Base-by-base conservation (phyloP, 257 asterid species). In the Capsicum pubescens region DNA sequence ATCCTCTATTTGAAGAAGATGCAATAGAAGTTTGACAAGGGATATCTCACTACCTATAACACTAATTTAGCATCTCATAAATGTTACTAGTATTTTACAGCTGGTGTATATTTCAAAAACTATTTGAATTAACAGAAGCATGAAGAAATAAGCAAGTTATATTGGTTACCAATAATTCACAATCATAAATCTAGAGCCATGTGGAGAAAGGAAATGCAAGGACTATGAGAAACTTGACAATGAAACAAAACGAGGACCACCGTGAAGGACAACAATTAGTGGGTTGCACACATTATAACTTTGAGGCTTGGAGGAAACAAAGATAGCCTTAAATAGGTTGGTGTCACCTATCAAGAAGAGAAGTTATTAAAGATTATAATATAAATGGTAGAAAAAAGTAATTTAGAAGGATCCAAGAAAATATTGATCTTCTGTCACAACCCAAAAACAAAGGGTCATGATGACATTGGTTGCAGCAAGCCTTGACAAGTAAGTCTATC, bases 181-280 rank as follows among this genome's bases (percentile, higher is more conserved):
- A 36, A 93, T 91, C 26, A 96, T 94, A 92, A 96, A 91, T 89
- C 94, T 96, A 85, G 89, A 93, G 85, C 97, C 98, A 81, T 94
- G 94, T 82, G 97, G 90, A 70, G 39, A 36, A 36, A 36, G 39
- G 39, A 36, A 36, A 36, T 1, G 2, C 39, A 36, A 36, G 39
- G 39, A 89, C 88, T 91, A 93, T 77, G 97, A 91, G 87, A 91
- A 94, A 94, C 97, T 92, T 84, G 98, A 58, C 82, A 88, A 35
- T 55, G 84, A 86, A 57, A 89, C 91, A 64, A 91, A 2, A 88
- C 94, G 99, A 76, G 39, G 39, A 36, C 39, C 39, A 1, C 39
- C 39, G 39, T 36, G 39, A 36, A 36, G 39, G 39, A 36, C 84
- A 57, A 92, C 97, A 63, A 96, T 90, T 56, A 94, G 81, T 4